Base-by-base conservation (phyloP, 352 stramenopile genomes). In the Pelagophyceae sp. region DNA sequence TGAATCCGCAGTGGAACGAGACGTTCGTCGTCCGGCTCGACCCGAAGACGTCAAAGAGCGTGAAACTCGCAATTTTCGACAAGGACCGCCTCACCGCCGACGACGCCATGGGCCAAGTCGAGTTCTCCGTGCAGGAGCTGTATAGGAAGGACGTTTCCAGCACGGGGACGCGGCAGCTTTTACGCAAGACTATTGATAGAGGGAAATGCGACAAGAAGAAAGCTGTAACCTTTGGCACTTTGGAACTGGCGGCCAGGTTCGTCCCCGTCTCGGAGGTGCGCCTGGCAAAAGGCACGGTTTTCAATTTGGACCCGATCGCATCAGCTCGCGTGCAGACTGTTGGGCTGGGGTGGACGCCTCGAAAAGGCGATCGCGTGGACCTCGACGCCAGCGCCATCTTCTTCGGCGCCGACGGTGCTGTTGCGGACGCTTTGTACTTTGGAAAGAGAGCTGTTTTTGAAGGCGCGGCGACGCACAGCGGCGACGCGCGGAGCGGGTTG, bases 11-110 rank as follows among this genome's bases (percentile, higher is more conserved):
- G 40, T 54, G 40, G 40, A 20, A 54, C 40, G 40, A 54, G 40
- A 20, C 40, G 40, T 54, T 20, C 40, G 40, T 54, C 6, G 6
- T 54, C 40, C 20, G 40, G 40, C 40, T 54, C 40, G 40, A 54
- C 40, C 40, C 40, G 40, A 54, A 54, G 40, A 6, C 40, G 40
- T 54, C 40, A 6, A 54, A 54, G 40, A 20, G 6, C 40, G 40
- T 54, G 40, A n/a, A n/a, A n/a, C n/a, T n/a, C n/a, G n/a, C n/a
- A n/a, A n/a, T 65, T 5, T 65, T 65, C 58, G 58, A 65, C 58
- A 32, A n/a, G 6, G 58, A 65, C 58, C 23, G 23, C 23, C 23
- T 65, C 23, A 65, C 58, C 15, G 29, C 20, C 58, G 58, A 65
- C 58, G 58, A 65, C 58, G 23, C 58, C 23, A 65, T 65, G 58